Conservation (phyloP, 2,329 filamentous ascomycete species). For the Coniochaeta prunicola region DNA sequence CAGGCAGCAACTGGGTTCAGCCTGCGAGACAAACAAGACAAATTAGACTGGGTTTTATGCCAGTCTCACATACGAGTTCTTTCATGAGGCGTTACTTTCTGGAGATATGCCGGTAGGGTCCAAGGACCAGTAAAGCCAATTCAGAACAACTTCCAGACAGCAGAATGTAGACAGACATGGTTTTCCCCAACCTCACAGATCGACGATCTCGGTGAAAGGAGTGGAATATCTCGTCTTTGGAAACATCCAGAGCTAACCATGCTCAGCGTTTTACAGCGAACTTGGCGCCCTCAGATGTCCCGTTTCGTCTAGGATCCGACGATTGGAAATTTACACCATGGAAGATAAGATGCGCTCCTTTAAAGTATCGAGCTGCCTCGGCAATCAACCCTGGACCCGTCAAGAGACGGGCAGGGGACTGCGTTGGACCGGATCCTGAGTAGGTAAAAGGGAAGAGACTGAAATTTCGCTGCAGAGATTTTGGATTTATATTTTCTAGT, state of each 20-base stretch:
- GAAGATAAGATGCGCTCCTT: slow-evolving; percentile 67
- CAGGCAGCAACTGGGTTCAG: no score
- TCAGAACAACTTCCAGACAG: not conserved
- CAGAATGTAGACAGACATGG: slow-evolving; percentile 69
- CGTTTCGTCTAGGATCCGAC: slow-evolving; percentile 84
- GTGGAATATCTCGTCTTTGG: slow-evolving; percentile 78
- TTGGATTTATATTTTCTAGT: slow-evolving; percentile 2
- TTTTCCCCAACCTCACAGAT: slow-evolving; percentile 86
- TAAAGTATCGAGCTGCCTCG: slow-evolving; percentile 74
- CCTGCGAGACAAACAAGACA: no score
- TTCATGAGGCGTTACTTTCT: not conserved
- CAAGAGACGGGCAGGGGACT: slow-evolving; percentile 56
- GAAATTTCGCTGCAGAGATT: slow-evolving; percentile 15
- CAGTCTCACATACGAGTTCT: not conserved
- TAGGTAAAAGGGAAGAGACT: slow-evolving; percentile 24
- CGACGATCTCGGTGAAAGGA: slow-evolving; percentile 87
- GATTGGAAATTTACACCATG: slow-evolving; percentile 87
- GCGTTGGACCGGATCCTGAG: slow-evolving; percentile 78
- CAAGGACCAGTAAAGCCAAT: no score
- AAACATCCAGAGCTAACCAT: slow-evolving; percentile 44
- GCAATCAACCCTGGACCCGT: slow-evolving; percentile 66
- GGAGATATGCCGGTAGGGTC: no score
- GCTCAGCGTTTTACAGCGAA: slow-evolving; percentile 63
- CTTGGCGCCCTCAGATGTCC: slow-evolving; percentile 43
- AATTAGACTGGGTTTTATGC: no score